Percentiles rank a stretch among this genome's conserved stretches.
Conservation (phyloP, 2,329 filamentous ascomycete species). For the Macrophomina pseudophaseolina region DNA sequence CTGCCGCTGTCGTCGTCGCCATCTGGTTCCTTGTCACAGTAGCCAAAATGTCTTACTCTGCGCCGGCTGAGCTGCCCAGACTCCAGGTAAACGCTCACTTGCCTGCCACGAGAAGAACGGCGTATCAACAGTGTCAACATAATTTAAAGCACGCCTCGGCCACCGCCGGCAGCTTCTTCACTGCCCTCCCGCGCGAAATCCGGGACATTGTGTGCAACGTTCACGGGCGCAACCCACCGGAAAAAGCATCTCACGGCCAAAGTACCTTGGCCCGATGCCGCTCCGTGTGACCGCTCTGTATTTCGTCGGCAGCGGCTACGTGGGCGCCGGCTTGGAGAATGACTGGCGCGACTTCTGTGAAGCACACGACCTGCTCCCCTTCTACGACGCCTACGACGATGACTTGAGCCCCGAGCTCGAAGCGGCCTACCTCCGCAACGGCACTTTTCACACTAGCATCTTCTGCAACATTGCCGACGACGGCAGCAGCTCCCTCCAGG, state of each 20-base stretch:
- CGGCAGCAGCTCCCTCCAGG: neutral
- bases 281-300: neutral
- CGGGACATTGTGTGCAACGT: neutral
- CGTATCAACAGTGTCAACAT: neutral
- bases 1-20: too few species aligned
- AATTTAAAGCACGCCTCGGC: neutral
- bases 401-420: neutral
- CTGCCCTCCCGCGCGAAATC: conserved; percentile 1
- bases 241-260: neutral
- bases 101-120: neutral
- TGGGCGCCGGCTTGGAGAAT: neutral
- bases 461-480: neutral
- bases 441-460: neutral
- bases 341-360: neutral
- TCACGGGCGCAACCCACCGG: neutral
- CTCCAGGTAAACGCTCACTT: too few species aligned
- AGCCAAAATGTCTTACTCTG: too few species aligned
- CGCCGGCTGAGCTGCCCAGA: neutral
- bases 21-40: too few species aligned
- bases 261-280: neutral
- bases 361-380: neutral
- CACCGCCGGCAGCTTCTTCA: neutral
- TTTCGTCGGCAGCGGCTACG: neutral
- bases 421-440: neutral
- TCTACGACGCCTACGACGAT: neutral